These are phyloP conservation scores for Geranomyces michiganensis DNA, from an alignment of 192 early-diverging fungal genomes.

Conservation along the genomic window DNA sequence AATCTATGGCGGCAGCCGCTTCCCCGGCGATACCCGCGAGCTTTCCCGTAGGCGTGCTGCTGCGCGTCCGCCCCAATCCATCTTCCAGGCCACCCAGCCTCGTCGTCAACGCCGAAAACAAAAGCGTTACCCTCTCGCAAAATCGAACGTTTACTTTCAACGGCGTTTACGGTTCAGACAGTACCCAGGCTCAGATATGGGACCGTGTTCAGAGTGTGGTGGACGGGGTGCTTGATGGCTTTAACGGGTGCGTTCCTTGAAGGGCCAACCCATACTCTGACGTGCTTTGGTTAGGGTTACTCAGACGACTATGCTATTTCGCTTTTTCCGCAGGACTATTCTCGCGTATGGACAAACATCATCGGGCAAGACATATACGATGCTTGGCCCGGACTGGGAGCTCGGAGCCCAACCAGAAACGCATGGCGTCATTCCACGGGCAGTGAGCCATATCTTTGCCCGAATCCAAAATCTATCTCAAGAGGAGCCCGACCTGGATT, in stretches of 20 bases:
- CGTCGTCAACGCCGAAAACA: not conserved
- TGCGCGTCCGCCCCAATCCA: conserved; percentile 8
- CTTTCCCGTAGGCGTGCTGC: conserved; percentile 1
- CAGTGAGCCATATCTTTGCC: conserved; percentile 44
- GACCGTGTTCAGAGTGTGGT: conserved; percentile 12
- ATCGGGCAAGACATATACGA: conserved; percentile 60
- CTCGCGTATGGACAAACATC: conserved; percentile 50
- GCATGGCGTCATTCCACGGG: conserved; percentile 56
- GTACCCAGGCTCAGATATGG: conserved; percentile 15
- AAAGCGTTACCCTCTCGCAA: conserved; percentile 15
- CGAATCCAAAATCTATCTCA: conserved; percentile 29
- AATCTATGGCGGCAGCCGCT: too few relatives aligned
- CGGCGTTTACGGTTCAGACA: conserved; percentile 14
- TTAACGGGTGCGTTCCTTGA: conserved; percentile 90
- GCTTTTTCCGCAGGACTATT: conserved; percentile 9
- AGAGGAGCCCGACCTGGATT: conserved; percentile 28
- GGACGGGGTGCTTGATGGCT: conserved; percentile 77
- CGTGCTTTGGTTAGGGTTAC: not conserved
- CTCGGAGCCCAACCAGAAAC: conserved; percentile 27
- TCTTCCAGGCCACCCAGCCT: not conserved
- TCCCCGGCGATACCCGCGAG: too few relatives aligned
- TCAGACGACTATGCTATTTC: not conserved
- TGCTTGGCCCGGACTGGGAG: conserved; percentile 46
- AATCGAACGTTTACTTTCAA: conserved; percentile 30
- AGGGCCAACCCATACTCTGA: conserved; percentile 33